Evolutionary conservation across 129 eudicot genomes (phyloP).

Genomic region (Erigeron canadensis): DNA sequence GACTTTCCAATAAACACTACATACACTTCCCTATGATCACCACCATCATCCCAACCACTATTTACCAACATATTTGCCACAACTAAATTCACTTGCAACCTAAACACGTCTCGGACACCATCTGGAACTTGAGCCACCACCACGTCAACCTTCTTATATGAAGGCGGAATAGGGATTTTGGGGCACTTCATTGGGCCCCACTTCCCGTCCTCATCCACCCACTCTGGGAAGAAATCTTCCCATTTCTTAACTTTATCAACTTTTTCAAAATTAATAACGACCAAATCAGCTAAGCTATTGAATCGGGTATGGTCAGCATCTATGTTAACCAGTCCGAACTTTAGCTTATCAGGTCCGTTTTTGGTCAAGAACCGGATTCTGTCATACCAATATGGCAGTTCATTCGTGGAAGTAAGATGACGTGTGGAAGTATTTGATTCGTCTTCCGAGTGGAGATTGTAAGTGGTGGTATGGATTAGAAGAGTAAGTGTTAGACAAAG

Average conservation of each 20-base stretch:
- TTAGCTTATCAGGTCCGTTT: not conserved
- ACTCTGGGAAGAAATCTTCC: conserved; percentile 60
- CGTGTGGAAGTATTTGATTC: not conserved
- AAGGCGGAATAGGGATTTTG: conserved; percentile 54
- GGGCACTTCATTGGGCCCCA: conserved; percentile 50
- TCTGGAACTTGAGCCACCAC: conserved; percentile 61
- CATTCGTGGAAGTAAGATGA: not conserved
- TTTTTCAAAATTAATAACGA: conserved; percentile 38
- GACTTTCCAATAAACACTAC: conserved; percentile 60
- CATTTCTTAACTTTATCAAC: conserved; percentile 31
- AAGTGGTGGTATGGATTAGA: conserved; percentile 28
- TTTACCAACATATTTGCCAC: conserved; percentile 58
- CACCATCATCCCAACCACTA: conserved; percentile 36
- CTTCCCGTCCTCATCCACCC: conserved; percentile 52
- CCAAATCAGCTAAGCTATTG: conserved; percentile 29
- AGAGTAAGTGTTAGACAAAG: conserved; percentile 39
- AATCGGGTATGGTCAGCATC: conserved; percentile 2
- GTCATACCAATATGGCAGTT: conserved; percentile 35
- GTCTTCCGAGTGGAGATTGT: conserved; percentile 16
- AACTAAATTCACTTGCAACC: conserved; percentile 73
- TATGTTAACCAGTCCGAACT: conserved; percentile 48
- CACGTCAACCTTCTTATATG: conserved; percentile 45
- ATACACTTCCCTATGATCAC: conserved; percentile 30
- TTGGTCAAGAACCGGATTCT: conserved; percentile 13
- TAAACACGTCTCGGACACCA: conserved; percentile 50